Evolutionary conservation across 2,329 filamentous ascomycete species (phyloP).

Genomic region (Penicillium sp.): DNA sequence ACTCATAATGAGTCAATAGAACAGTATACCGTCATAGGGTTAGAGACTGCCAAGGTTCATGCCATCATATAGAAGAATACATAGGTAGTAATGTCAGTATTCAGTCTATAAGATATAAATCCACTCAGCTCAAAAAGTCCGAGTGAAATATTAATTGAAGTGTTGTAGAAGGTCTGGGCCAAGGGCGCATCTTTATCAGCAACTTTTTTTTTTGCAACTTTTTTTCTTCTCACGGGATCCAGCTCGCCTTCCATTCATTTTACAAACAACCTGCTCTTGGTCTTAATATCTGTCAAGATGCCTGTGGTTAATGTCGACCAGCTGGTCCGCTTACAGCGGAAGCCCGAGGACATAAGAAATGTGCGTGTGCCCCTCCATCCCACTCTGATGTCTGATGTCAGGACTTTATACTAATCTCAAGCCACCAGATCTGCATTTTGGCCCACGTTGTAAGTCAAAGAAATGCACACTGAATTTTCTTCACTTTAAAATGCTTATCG

Average conservation of each 20-base stretch:
- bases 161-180: conserved; percentile 3
- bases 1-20: conserved; percentile 24
- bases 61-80: background rate
- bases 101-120: background rate
- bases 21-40: conserved; percentile 7
- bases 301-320: conserved; percentile 88
- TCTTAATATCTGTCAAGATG: conserved; percentile 58
- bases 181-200: conserved; percentile 19
- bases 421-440: conserved; percentile 82
- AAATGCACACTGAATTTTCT: background rate
- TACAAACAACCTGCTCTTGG: conserved; percentile 13
- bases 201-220: conserved; percentile 27
- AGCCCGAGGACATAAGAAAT: conserved; percentile 88
- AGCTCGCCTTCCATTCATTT: conserved; percentile 15
- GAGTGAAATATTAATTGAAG: background rate
- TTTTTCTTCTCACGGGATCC: conserved; percentile 19
- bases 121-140: background rate
- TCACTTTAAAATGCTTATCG: background rate
- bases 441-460: conserved; percentile 72
- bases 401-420: conserved; percentile 35
- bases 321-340: conserved; percentile 83
- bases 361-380: conserved; percentile 55
- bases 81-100: background rate
- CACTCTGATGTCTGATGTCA: conserved; percentile 24
- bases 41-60: background rate